phyloP scores from a whole-genome alignment of 305 asterid species.

The Fraxinus platypoda region DNA sequence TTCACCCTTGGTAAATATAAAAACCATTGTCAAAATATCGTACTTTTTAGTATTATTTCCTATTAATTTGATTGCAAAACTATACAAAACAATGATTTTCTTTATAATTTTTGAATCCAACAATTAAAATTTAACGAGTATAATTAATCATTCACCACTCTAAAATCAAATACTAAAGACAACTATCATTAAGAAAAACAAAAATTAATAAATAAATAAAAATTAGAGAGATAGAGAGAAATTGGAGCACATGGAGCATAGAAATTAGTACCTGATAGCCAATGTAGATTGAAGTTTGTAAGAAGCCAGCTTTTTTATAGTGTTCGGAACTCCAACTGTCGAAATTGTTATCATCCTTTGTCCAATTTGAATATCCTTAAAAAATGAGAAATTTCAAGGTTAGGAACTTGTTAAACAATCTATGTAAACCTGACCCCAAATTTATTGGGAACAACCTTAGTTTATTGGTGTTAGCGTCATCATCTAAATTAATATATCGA shows the following conservation, averaged over 20 bases:
- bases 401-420: slow-evolving; percentile 10
- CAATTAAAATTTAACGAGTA: background rate
- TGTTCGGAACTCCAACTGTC: slow-evolving; percentile 96
- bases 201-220: too few species aligned
- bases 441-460: background rate
- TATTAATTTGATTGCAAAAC: too few species aligned
- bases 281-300: slow-evolving; percentile 95
- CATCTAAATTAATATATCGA: background rate
- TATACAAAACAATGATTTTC: too few species aligned
- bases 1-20: too few species aligned
- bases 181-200: background rate
- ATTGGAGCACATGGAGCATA: slow-evolving; percentile 9
- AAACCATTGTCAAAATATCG: too few species aligned
- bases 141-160: background rate
- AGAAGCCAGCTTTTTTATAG: slow-evolving; percentile 78
- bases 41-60: too few species aligned
- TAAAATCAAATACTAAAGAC: background rate
- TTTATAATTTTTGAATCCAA: too few species aligned
- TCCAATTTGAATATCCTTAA: slow-evolving; percentile 85
- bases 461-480: background rate
- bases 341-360: slow-evolving; percentile 99
- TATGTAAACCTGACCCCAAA: background rate
- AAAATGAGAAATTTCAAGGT: slow-evolving; percentile 17
- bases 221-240: background rate
- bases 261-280: slow-evolving; percentile 71